These are phyloP conservation scores for Trichophyton simii DNA, from an alignment of 2,329 filamentous ascomycete genomes.

Conservation along the genomic window DNA sequence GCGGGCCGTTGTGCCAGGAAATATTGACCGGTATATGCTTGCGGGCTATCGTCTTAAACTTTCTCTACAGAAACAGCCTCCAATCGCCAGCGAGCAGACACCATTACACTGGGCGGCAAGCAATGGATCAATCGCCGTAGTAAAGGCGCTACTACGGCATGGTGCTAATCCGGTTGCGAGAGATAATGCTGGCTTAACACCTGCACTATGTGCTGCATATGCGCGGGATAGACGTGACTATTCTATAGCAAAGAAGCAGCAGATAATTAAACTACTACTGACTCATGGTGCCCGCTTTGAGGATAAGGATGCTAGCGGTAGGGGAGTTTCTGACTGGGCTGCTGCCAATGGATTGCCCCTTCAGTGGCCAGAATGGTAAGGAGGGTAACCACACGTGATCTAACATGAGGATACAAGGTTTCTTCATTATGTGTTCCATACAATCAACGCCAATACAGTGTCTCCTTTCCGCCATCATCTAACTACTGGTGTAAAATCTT, in stretches of 20 bases:
- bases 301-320: not conserved
- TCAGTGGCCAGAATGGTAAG: not conserved
- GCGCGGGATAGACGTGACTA: not conserved
- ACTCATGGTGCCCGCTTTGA: not conserved
- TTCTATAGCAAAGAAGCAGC: not conserved
- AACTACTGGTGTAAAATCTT: too few species aligned
- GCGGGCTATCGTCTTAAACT: not conserved
- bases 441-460: too few species aligned
- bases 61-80: not conserved
- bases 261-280: not conserved
- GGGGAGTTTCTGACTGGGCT: not conserved
- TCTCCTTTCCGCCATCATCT: too few species aligned
- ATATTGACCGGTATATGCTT: not conserved
- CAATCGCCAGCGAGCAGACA: not conserved
- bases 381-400: not conserved
- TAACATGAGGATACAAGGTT: too few species aligned
- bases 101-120: not conserved
- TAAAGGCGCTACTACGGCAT: not conserved
- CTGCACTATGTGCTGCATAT: slow-evolving; percentile 2
- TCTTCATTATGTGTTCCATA: too few species aligned
- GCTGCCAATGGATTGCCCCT: not conserved
- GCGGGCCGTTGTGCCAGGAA: not conserved
- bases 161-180: not conserved
- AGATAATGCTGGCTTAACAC: not conserved
- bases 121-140: not conserved